Evolutionary conservation across 495 filamentous ascomycete genomes (phyloP), one percentile per base, ranked within the genome.

Genomic region (Cercophora sp.): DNA sequence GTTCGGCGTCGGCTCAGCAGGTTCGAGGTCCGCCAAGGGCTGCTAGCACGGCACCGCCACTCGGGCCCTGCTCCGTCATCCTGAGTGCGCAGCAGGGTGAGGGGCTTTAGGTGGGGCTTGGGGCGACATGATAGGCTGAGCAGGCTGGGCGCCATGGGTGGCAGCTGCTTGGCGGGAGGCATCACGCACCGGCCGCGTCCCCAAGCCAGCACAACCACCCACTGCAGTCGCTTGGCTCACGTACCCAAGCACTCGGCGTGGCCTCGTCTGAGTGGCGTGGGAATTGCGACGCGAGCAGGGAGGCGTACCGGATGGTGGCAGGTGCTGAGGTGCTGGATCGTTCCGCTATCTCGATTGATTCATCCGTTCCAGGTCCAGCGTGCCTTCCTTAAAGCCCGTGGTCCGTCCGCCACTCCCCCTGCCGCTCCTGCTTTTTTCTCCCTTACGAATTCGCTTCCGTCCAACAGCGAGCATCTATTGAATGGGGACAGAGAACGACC

Each of bases 401-500:
- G n/a, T 16, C 44, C 44, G 44, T 32, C 44, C 10, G 11, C 10
- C 23, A 20, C 39, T n/a, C 13, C 36, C 10, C 3, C 29, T 8
- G 16, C 5, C 15, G 2, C 4, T 43, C 20, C 22, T 43, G 4
- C 19, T 22, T 25, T 43, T 25, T 43, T 25, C n/a, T 22, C 40
- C 40, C 13, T 25, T 25, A 51, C 32, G 35, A 25, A 29, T 29
- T 41, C 37, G 48, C 48, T 51, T 41, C 27, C 26, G 16, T 37
- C 31, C 35, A 59, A 42, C 59, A 44, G 52, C 52, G 50, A 37
- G 49, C 55, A 15, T 45, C 31, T 56, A 62, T 64, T 74, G 71
- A 74, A 74, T 74, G 71, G 71, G 71, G 65, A 70, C 69, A 71
- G 71, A 70, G 69, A 71, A 64, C 59, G 69, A 69, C 49, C 56